Base-by-base conservation (phyloP, 208 protist genomes). In the Crithidia expoeki region DNA sequence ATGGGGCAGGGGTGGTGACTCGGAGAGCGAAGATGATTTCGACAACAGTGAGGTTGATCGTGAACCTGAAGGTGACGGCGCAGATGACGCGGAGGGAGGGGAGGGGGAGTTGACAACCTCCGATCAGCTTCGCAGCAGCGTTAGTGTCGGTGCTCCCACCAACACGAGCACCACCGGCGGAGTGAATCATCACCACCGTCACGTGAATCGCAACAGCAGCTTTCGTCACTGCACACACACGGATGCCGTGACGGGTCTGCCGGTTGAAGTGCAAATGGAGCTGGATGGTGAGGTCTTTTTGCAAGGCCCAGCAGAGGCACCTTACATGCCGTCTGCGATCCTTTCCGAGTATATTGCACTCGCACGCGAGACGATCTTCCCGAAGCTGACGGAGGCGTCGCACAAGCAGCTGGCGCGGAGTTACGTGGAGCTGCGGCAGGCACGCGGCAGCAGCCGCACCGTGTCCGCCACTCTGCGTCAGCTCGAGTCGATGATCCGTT, bases 391-490 rank as follows among this genome's bases (percentile, higher is more conserved):
- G 11, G 92, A 94, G 63, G 92, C 87, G 21, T 95, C 97, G 4
- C 89, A 97, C 66, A 65, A 77, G 36, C 64, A 87, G 88, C 85
- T 99, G 17, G 88, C 98, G 3, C 49, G 84, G n/a, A 84, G 82
- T 33, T 99, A 99, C 89, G 93, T 97, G 27, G 87, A 97, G 36
- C 90, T 99, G 85, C 89, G 97, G 12, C 72, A 81, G 5, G 76
- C 89, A 1, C 92, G 96, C 14, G 90, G 91, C 23, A 89, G 85
- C 68, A 84, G 73, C 5, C 96, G 96, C 36, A 98, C 97, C 9
- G 98, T 99, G 21, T 96, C 98, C 5, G 98, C 99, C 0, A 99
- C 99, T 17, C 89, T 99, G 32, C 88, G 99, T 34, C 98, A 99
- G 84, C 89, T 99, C 0, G 98, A 99, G 78, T 99, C 97, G 30